These are phyloP conservation scores for Nymphaea colorata DNA, from an alignment of 164 flowering plant species.

Conservation along the genomic window DNA sequence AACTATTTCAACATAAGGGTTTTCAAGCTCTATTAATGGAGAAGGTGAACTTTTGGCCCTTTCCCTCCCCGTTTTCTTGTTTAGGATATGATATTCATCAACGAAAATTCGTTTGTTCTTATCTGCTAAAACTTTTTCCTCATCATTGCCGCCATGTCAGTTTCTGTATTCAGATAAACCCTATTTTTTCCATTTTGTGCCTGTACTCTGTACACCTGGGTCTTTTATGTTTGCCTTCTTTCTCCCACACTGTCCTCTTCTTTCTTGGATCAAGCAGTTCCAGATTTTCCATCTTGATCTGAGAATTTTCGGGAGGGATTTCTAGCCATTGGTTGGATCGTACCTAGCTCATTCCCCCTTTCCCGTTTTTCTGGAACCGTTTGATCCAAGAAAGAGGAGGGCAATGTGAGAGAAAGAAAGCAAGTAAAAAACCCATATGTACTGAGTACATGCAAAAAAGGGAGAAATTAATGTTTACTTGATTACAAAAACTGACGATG, in stretches of 20 bases:
- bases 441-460: neutral
- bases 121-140: too few relatives aligned
- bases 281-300: neutral
- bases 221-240: neutral
- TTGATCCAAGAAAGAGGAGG: neutral
- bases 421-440: neutral
- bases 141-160: too few relatives aligned
- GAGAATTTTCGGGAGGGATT: neutral
- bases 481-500: neutral
- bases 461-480: neutral
- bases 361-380: neutral
- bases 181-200: neutral
- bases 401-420: neutral
- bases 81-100: too few relatives aligned
- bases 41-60: too few relatives aligned
- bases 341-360: neutral
- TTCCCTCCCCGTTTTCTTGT: too few relatives aligned
- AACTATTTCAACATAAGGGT: too few relatives aligned
- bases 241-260: neutral
- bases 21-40: too few relatives aligned
- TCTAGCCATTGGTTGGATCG: neutral
- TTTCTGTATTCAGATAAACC: neutral
- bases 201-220: neutral
- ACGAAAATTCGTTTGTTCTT: too few relatives aligned
- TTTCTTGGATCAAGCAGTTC: neutral